A percentile compares a stretch with the other conserved stretches of the same genome.
These are phyloP conservation scores for Verticillium nonalfalfae DNA, from an alignment of 2,329 filamentous ascomycete genomes.

Conservation along the genomic window DNA sequence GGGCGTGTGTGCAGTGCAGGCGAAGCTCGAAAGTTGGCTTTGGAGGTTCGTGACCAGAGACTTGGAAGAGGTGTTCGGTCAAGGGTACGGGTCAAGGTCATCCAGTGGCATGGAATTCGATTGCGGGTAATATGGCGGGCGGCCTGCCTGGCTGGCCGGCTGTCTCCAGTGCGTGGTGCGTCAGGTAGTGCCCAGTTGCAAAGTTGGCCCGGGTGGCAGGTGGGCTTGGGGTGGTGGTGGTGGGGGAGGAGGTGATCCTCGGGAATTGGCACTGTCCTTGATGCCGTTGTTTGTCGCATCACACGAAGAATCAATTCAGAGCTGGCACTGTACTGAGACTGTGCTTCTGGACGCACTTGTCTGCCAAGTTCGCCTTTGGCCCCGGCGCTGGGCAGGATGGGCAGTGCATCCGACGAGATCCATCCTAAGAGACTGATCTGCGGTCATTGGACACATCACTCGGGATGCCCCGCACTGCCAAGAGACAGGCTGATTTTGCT, in stretches of 20 bases:
- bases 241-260: too few species aligned
- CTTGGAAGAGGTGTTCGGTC: neutral
- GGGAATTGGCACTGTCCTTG: neutral
- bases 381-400: neutral
- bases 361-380: neutral
- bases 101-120: neutral
- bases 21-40: neutral
- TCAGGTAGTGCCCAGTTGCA: neutral
- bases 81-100: neutral
- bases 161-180: neutral
- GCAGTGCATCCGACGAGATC: neutral
- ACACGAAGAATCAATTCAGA: neutral
- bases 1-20: neutral
- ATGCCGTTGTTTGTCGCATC: neutral
- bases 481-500: slow-evolving; percentile 5
- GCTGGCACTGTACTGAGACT: neutral
- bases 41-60: neutral
- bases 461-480: slow-evolving; percentile 3
- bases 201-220: neutral
- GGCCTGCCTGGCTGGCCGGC: neutral
- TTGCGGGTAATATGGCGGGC: neutral
- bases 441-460: slow-evolving; percentile 1
- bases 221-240: neutral
- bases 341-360: neutral
- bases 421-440: neutral